These are phyloP conservation scores for Aspergillus piperis DNA, from an alignment of 2,329 filamentous ascomycete species.

Conservation along the genomic window DNA sequence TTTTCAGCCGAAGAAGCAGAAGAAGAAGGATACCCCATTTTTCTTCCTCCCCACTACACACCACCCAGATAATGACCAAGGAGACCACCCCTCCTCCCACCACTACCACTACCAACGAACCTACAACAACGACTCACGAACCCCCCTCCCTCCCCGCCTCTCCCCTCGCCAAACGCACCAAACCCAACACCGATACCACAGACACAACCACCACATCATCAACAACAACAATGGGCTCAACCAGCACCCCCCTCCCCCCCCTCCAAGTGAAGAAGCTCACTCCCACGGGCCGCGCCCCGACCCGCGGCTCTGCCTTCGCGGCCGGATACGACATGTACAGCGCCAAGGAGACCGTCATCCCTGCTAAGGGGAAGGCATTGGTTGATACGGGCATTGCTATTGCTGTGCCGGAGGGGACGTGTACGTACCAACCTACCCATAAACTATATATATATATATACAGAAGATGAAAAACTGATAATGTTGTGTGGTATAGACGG, in stretches of 20 bases:
- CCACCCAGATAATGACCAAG: slow-evolving; percentile 43
- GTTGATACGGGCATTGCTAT: slow-evolving; percentile 92
- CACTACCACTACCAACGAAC: slow-evolving; percentile 20
- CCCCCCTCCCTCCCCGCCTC: slow-evolving; percentile 66
- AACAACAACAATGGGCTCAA: slow-evolving; percentile 36
- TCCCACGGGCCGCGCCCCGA: slow-evolving; percentile 76
- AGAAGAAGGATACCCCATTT: neutral
- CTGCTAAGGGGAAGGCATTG: slow-evolving; percentile 77
- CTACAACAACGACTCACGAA: slow-evolving; percentile 38
- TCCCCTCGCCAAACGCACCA: slow-evolving; percentile 78
- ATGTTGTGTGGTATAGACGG: slow-evolving; percentile 62
- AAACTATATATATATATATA: too few species aligned
- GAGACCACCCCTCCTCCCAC: slow-evolving; percentile 43
- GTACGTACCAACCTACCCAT: slow-evolving; percentile 53
- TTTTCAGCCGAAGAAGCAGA: slow-evolving; percentile 22
- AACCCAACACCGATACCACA: slow-evolving; percentile 53
- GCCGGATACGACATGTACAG: slow-evolving; percentile 94
- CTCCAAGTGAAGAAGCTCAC: slow-evolving; percentile 88
- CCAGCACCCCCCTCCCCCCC: slow-evolving; percentile 51
- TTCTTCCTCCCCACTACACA: neutral
- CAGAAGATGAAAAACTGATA: neutral
- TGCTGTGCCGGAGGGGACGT: slow-evolving; percentile 85
- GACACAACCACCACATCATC: slow-evolving; percentile 23
- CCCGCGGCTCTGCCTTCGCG: slow-evolving; percentile 82
- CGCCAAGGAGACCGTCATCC: slow-evolving; percentile 71